Evolutionary conservation across 1,139 yeast genomes (phyloP).

Genomic region (Tardiomyces blankii): DNA sequence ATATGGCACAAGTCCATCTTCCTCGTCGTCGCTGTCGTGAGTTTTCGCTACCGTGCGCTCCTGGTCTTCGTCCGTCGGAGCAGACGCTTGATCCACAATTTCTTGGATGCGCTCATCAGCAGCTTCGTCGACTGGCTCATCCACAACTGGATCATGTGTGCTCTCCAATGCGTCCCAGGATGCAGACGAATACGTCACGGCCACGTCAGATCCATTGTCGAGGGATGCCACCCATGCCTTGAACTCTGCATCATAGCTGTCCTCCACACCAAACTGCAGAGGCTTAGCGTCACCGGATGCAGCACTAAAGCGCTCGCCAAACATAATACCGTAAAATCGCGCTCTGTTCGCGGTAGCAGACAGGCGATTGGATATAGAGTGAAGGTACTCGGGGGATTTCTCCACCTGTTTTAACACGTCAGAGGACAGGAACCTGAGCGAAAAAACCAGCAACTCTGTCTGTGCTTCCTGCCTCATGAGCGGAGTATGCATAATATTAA

Average conservation of each 20-base stretch:
- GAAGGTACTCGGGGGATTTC: slow-evolving; percentile 5
- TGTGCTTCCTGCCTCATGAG: slow-evolving; percentile 8
- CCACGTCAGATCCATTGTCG: not conserved
- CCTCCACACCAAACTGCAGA: slow-evolving; percentile 11
- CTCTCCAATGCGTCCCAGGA: not conserved
- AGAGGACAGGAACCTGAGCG: slow-evolving; percentile 5
- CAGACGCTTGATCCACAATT: not conserved
- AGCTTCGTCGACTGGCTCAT: slow-evolving; percentile 1
- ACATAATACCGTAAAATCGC: slow-evolving; percentile 13
- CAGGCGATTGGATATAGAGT: slow-evolving; percentile 12
- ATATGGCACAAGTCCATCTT: slow-evolving; percentile 16
- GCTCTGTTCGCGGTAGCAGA: slow-evolving; percentile 6
- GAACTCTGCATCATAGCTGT: slow-evolving; percentile 4
- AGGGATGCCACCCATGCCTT: not conserved
- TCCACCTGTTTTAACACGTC: slow-evolving; percentile 5
- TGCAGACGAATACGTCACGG: not conserved
- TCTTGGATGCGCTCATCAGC: not conserved
- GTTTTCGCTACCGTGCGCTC: not conserved
- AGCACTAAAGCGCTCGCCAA: slow-evolving; percentile 12
- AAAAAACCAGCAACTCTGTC: slow-evolving; percentile 11
- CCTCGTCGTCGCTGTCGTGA: slow-evolving; percentile 27
- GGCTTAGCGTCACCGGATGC: slow-evolving; percentile 8
- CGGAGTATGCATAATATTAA: slow-evolving; percentile 1
- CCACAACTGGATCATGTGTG: not conserved
- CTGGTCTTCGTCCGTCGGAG: not conserved